Conservation (phyloP, 768 basidiomycete species). For the Epithele typhae region DNA sequence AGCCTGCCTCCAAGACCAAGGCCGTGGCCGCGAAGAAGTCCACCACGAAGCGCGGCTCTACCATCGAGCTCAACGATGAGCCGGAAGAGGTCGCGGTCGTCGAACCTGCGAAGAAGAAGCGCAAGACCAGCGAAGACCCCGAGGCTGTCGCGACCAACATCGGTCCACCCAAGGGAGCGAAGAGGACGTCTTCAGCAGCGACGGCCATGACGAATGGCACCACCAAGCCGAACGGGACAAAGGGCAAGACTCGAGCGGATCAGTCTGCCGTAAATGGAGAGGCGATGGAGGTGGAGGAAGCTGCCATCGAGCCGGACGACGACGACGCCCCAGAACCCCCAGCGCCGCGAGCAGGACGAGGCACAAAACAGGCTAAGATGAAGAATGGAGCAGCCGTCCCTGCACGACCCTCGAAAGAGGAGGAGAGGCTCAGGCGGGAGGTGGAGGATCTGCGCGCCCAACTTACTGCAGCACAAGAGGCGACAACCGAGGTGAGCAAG, state of each 20-base stretch:
- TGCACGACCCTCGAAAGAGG: slow-evolving; percentile 4
- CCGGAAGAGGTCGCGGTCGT: slow-evolving; percentile 16
- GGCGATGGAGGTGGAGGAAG: slow-evolving; percentile 17
- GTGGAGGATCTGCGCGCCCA: slow-evolving; percentile 19
- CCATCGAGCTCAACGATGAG: slow-evolving; percentile 17
- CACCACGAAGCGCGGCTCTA: slow-evolving; percentile 4
- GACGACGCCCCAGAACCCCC: slow-evolving; percentile 11
- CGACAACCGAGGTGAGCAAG: not conserved
- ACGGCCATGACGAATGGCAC: slow-evolving; percentile 18
- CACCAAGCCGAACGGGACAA: slow-evolving; percentile 32
- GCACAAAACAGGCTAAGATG: slow-evolving; percentile 12
- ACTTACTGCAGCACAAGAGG: slow-evolving; percentile 11
- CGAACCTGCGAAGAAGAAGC: slow-evolving; percentile 11
- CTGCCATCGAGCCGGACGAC: slow-evolving; percentile 4
- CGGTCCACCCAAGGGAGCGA: slow-evolving; percentile 7
- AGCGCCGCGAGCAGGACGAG: not conserved
- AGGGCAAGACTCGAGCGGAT: slow-evolving; percentile 21
- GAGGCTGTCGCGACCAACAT: slow-evolving; percentile 8
- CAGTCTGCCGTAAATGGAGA: slow-evolving; percentile 1
- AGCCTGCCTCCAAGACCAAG: slow-evolving; percentile 7
- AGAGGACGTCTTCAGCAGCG: slow-evolving; percentile 7
- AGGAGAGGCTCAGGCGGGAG: slow-evolving; percentile 14
- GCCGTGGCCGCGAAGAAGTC: slow-evolving; percentile 10
- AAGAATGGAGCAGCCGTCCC: not conserved
- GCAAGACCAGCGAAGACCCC: slow-evolving; percentile 5